Evolutionary conservation across 208 protist genomes (phyloP), one percentile per base, ranked within the genome.

Genomic region (Acanthamoeba rhysodes): DNA sequence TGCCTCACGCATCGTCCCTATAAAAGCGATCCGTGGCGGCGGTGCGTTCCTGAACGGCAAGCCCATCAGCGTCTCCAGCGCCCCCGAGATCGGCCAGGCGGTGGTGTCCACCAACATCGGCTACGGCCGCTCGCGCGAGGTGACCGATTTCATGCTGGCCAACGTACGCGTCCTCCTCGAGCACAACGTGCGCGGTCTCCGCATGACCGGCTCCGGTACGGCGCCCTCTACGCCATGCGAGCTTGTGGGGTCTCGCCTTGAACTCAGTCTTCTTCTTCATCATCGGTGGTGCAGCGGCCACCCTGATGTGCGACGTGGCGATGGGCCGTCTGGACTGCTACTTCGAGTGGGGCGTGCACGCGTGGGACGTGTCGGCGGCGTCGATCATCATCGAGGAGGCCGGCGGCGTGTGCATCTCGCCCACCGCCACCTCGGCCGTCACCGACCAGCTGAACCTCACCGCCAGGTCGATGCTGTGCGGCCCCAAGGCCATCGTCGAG

Each of bases 261-360:
- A 22, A 5, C 62, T 29, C 14, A 18, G 22, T n/a, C 16, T 7
- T n/a, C 57, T 27, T n/a, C 57, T 18, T 64, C 57, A 0, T 64
- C 45, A 0, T 48, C 45, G 45, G 45, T 48, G 4, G 45, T 48
- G 16, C 34, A 78, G 96, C 96, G 34, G 96, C 96, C 41, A 74
- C 94, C 62, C 92, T 95, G 62, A 94, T 96, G 87, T 96, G 95
- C 68, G 50, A 53, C 37, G 96, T 96, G 9, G 96, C 96, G 9
- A 37, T 22, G 8, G 95, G 95, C 8, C 41, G 57, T 27, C 22
- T 48, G 18, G 53, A 94, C 57, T 45, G 37, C 34, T 97, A 95
- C 78, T 97, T 62, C 29, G 96, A 97, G 84, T 97, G 80, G 88
- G 96, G 96, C 29, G 59, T 95, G 5, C 96, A 97, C 74, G 32